Conservation (phyloP, 441 rosid species). For the Syzygium malaccense region DNA sequence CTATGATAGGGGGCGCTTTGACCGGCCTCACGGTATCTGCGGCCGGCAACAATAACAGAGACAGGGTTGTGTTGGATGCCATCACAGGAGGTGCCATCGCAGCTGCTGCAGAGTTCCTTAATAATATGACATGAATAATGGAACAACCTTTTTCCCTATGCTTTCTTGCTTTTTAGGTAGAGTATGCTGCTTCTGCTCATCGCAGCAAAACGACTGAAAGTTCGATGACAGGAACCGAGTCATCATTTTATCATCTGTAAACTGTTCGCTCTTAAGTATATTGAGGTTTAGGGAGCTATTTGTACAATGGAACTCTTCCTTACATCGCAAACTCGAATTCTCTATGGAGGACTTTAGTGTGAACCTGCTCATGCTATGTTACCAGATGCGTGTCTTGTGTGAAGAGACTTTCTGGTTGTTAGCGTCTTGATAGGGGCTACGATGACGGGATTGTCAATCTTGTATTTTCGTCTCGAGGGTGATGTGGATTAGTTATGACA, state of each 20-base stretch:
- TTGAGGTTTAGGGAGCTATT: background rate
- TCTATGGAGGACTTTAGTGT: background rate
- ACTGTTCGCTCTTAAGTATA: background rate
- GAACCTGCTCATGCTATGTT: background rate
- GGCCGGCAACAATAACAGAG: slow-evolving; percentile 30
- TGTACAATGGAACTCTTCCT: background rate
- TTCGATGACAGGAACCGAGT: background rate
- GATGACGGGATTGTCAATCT: background rate
- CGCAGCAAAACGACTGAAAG: background rate
- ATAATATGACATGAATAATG: slow-evolving; percentile 27
- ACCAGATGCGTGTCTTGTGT: background rate
- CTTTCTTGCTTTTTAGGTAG: background rate
- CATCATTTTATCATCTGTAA: background rate
- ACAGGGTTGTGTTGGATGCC: slow-evolving; percentile 50
- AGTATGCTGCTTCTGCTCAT: background rate
- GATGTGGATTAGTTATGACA: background rate
- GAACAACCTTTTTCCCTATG: background rate
- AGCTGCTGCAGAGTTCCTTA: slow-evolving; percentile 58
- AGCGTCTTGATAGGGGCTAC: background rate
- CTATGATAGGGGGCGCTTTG: slow-evolving; percentile 64
- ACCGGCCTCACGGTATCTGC: slow-evolving; percentile 65
- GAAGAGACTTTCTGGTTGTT: background rate
- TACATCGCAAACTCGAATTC: background rate
- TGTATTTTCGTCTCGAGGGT: background rate
- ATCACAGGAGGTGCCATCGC: slow-evolving; percentile 69